phyloP scores from a whole-genome alignment of 306 rosid species.

The Prunus mira region DNA sequence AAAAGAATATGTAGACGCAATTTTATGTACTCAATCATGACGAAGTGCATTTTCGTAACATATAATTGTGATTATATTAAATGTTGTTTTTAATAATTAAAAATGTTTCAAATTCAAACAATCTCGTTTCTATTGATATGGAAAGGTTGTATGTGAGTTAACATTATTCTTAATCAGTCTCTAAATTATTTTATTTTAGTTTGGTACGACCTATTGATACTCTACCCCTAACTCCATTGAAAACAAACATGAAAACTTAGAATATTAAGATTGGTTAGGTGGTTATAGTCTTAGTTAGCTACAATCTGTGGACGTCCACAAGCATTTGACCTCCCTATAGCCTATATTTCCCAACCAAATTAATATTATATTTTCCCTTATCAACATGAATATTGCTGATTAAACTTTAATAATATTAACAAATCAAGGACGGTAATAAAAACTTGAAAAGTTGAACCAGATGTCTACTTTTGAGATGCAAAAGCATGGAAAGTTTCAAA shows the following conservation, averaged over 20 bases:
- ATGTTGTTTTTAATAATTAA: no score
- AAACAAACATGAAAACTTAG: slow-evolving; percentile 18
- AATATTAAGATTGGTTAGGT: slow-evolving; percentile 20
- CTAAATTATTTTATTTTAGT: not conserved
- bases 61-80: no score
- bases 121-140: no score
- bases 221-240: slow-evolving; percentile 27
- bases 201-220: slow-evolving; percentile 9
- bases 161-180: slow-evolving; percentile 6
- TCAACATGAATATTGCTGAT: not conserved
- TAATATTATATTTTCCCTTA: not conserved
- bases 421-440: not conserved
- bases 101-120: no score
- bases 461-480: not conserved
- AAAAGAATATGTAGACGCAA: no score
- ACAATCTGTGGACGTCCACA: not conserved
- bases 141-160: not conserved
- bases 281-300: slow-evolving; percentile 1
- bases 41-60: no score
- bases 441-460: not conserved
- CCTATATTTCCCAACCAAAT: slow-evolving; percentile 17
- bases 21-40: no score
- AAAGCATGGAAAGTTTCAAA: not conserved
- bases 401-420: not conserved
- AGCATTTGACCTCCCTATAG: not conserved